Evolutionary conservation across 179 eudicot genomes (phyloP), one percentile per base, ranked within the genome.

Genomic region (Nepenthes alata): DNA sequence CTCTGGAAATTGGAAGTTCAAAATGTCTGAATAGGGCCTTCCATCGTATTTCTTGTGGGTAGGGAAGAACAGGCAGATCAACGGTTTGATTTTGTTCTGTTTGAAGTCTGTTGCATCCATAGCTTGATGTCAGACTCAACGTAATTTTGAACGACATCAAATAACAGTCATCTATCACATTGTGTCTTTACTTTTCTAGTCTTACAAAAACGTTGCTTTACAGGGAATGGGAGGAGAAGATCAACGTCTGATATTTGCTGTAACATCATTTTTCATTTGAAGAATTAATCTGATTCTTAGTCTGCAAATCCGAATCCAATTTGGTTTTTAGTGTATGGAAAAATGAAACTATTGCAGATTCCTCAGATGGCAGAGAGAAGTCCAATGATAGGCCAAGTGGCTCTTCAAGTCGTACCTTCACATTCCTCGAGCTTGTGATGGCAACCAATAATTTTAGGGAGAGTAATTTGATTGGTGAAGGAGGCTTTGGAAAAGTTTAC

Each of bases 401-500:
- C 6, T 59, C 61, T 34, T 25, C 71, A 47, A 95, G 93, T 34
- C 69, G 77, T 2, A 83, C 84, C 78, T 93, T 84, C 72, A 80
- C 85, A 4, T 84, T 74, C 41, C 78, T 78, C 8, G 97, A 91
- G 59, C 91, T 91, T 58, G 93, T 85, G 2, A 64, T 75, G 2
- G 85, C 90, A 3, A 86, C 96, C 44, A 81, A 66, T 71, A 86
- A 89, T 61, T 89, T 89, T 53, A 72, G 73, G 73, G 86, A 25
- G 13, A 66, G 78, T 71, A 78, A 89, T 74, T 72, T 89, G 78
- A 78, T 89, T n/a, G 96, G 96, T 2, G 91, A 82, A 77, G 95
- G 97, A 1, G 96, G 96, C 14, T 91, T 91, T 61, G 97, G 96
- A 63, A 77, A 85, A 65, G 96, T 88, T 74, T 91, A 74, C 64